Evolutionary conservation across 257 asterid genomes (phyloP).

Genomic region (Echites panduratus): DNA sequence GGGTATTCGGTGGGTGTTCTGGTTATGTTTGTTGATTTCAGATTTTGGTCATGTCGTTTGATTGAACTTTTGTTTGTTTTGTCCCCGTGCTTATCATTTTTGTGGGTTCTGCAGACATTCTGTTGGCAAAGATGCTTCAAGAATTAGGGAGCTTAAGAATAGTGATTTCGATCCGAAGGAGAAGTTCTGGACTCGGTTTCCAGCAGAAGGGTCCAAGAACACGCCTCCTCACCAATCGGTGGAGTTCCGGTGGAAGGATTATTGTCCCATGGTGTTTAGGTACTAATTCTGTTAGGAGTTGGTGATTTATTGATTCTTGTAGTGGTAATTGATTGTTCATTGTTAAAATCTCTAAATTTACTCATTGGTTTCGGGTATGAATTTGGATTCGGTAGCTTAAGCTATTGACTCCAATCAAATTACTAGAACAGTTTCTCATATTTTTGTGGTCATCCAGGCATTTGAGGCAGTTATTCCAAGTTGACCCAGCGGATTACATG

Average conservation of each 20-base stretch:
- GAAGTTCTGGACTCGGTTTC: slow-evolving; percentile 91
- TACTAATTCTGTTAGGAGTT: slow-evolving; percentile 12
- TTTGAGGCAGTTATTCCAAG: slow-evolving; percentile 80
- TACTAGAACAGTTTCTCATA: neutral
- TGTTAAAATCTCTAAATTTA: neutral
- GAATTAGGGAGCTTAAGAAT: slow-evolving; percentile 43
- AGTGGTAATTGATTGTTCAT: too few species aligned
- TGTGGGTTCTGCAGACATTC: slow-evolving; percentile 43
- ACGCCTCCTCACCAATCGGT: slow-evolving; percentile 80
- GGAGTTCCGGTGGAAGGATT: slow-evolving; percentile 92
- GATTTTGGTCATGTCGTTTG: slow-evolving; percentile 3
- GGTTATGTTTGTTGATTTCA: neutral
- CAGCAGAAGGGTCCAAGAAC: slow-evolving; percentile 70
- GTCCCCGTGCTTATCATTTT: neutral
- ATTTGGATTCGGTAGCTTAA: neutral
- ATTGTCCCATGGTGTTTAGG: slow-evolving; percentile 89
- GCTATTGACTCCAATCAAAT: neutral
- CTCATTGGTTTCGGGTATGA: neutral
- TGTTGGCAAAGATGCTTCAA: slow-evolving; percentile 73
- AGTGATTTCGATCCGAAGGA: slow-evolving; percentile 88
- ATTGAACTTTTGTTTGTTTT: slow-evolving; percentile 5
- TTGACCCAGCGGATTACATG: slow-evolving; percentile 98
- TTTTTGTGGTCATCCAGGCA: slow-evolving; percentile 42
- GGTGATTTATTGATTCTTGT: neutral
- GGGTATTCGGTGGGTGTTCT: slow-evolving; percentile 69